Conservation (phyloP, 768 basidiomycete genomes). For the Boletus sensibilis region DNA sequence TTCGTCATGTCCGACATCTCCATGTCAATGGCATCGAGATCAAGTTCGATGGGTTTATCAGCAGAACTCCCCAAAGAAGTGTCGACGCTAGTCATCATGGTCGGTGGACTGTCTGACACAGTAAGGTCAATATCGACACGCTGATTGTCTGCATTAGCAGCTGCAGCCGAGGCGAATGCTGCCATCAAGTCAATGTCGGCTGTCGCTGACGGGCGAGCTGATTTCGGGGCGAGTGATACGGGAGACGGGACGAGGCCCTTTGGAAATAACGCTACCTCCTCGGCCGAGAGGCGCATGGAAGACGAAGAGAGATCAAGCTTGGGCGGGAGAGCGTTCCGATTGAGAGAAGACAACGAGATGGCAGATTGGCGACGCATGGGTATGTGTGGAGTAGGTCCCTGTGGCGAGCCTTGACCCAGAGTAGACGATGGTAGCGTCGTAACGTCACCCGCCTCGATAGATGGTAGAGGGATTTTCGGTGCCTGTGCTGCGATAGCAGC, state of each 20-base stretch:
- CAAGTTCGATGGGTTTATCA: slow-evolving; percentile 81
- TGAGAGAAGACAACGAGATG: slow-evolving; percentile 78
- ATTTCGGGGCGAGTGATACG: slow-evolving; percentile 79
- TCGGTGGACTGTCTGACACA: slow-evolving; percentile 35
- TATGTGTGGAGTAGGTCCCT: slow-evolving; percentile 27
- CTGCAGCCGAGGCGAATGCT: slow-evolving; percentile 50
- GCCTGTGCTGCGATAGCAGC: slow-evolving; percentile 38
- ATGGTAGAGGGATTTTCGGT: slow-evolving; percentile 27
- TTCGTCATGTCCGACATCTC: slow-evolving; percentile 51
- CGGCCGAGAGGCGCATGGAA: slow-evolving; percentile 61
- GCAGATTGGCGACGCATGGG: slow-evolving; percentile 65
- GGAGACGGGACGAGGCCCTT: slow-evolving; percentile 67
- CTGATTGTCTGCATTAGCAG: slow-evolving; percentile 30
- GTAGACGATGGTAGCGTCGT: slow-evolving; percentile 28
- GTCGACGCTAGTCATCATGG: slow-evolving; percentile 30
- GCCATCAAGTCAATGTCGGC: slow-evolving; percentile 67
- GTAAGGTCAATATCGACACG: slow-evolving; percentile 61
- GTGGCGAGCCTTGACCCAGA: slow-evolving; percentile 36
- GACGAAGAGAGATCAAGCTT: slow-evolving; percentile 82
- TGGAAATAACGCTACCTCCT: slow-evolving; percentile 56
- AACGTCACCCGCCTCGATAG: slow-evolving; percentile 19
- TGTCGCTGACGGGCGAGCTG: slow-evolving; percentile 59
- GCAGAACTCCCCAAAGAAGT: slow-evolving; percentile 56
- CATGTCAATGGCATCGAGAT: slow-evolving; percentile 67
- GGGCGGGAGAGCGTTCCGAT: slow-evolving; percentile 64